phyloP scores from a whole-genome alignment of 352 stramenopile species.

The Globisporangium ultimum region DNA sequence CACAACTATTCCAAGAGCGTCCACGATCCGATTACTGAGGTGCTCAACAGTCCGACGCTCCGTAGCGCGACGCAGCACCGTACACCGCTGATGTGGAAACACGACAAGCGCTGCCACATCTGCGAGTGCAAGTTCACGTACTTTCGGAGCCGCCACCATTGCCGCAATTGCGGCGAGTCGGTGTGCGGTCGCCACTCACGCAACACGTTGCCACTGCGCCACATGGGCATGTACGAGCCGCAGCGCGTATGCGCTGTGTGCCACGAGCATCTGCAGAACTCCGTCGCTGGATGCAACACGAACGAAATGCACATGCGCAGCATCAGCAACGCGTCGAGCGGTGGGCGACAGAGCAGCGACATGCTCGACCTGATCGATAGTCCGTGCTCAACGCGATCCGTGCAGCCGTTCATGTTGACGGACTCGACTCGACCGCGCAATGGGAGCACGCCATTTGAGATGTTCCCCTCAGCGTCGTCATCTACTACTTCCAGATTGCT shows the following conservation, averaged over 20 bases:
- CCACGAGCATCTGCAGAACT: constrained; percentile 52
- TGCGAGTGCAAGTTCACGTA: constrained; percentile 77
- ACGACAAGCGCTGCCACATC: constrained; percentile 51
- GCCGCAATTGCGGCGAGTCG: constrained; percentile 73
- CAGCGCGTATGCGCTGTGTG: constrained; percentile 68
- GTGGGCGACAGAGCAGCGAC: background rate
- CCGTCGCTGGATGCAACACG: constrained; percentile 10
- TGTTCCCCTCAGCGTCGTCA: background rate
- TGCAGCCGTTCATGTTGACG: no score
- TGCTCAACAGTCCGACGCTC: constrained; percentile 12
- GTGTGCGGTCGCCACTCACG: constrained; percentile 74
- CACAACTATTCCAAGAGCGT: no score
- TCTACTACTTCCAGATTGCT: background rate
- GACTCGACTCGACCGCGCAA: no score
- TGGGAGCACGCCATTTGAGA: no score
- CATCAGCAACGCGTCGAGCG: constrained; percentile 7
- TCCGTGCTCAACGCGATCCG: background rate
- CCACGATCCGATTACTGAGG: constrained; percentile 17
- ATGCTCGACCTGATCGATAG: background rate
- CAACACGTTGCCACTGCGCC: constrained; percentile 54
- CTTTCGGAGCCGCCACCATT: constrained; percentile 78
- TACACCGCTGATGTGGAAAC: constrained; percentile 46
- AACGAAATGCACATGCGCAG: constrained; percentile 6
- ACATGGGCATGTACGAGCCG: constrained; percentile 47
- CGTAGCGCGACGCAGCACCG: constrained; percentile 13